Evolutionary conservation across 805 yeast genomes (phyloP).

Genomic region (Saturnispora ahearnii): DNA sequence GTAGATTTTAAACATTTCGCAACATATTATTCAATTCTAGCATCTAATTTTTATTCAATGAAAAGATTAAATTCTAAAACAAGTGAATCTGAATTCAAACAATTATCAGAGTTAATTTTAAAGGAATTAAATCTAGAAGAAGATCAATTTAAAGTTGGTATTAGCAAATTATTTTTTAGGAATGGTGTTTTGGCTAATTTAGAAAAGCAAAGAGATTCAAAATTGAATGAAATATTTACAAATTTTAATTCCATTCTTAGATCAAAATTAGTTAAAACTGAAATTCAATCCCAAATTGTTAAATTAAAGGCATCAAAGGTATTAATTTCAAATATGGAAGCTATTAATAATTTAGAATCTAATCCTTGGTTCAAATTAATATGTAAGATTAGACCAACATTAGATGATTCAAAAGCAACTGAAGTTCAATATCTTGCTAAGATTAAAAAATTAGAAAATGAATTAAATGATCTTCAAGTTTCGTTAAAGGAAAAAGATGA

Average conservation of each 20-base stretch:
- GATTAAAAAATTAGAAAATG: conserved; percentile 47
- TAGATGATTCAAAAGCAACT: conserved; percentile 31
- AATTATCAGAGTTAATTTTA: conserved; percentile 60
- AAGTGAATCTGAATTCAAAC: conserved; percentile 37
- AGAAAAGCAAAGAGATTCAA: conserved; percentile 66
- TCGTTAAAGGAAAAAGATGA: conserved; percentile 21
- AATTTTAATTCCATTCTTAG: conserved; percentile 55
- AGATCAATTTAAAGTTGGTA: conserved; percentile 55
- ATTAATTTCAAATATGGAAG: conserved; percentile 50
- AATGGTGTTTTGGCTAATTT: conserved; percentile 71
- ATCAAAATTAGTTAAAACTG: conserved; percentile 52
- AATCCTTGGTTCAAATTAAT: conserved; percentile 79
- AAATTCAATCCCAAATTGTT: conserved; percentile 39
- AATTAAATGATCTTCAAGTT: conserved; percentile 37
- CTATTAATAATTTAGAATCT: conserved; percentile 38
- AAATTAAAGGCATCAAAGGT: conserved; percentile 64
- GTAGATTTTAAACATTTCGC: conserved; percentile 75
- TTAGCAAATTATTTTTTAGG: conserved; percentile 65
- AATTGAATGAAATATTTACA: conserved; percentile 46
- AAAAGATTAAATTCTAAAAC: conserved; percentile 9
- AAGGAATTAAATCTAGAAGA: conserved; percentile 52
- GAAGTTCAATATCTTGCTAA: conserved; percentile 46
- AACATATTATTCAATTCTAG: conserved; percentile 63
- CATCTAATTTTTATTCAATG: conserved; percentile 32
- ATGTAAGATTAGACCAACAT: conserved; percentile 62